Evolutionary conservation across 2,329 filamentous ascomycete species (phyloP).

Genomic region (Cladorrhinum sp.): DNA sequence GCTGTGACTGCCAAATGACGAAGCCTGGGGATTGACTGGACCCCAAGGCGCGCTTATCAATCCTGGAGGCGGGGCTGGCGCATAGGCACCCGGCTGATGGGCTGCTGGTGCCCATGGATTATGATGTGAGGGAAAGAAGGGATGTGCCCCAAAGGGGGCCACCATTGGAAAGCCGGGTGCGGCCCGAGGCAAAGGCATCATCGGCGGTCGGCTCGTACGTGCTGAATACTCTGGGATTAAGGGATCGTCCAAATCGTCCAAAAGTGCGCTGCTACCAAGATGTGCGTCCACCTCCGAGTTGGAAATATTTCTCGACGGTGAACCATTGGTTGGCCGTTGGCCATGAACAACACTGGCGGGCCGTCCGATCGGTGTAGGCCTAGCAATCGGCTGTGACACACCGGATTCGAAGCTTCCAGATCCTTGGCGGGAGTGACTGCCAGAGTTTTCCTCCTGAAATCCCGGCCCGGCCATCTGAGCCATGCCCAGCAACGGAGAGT

Average conservation of each 20-base stretch:
- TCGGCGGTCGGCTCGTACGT: conserved; percentile 12
- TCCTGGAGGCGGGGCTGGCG: conserved; percentile 45
- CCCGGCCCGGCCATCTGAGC: conserved; percentile 38
- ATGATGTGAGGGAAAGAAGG: conserved; percentile 19
- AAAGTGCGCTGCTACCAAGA: conserved; percentile 83
- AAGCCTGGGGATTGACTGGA: conserved; percentile 10
- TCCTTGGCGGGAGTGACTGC: conserved; percentile 70
- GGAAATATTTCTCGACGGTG: conserved; percentile 36
- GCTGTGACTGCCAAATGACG: conserved; percentile 30
- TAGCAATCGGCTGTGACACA: conserved; percentile 69
- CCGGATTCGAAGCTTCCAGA: conserved; percentile 65
- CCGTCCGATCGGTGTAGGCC: conserved; percentile 83
- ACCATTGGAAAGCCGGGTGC: conserved; percentile 40
- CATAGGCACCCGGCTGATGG: conserved; percentile 23
- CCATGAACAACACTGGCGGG: conserved; percentile 69
- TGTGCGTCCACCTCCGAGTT: conserved; percentile 74
- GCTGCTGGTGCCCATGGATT: conserved; percentile 27
- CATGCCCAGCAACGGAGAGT: conserved; percentile 40
- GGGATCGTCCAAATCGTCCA: conserved; percentile 67
- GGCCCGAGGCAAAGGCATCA: conserved; percentile 43
- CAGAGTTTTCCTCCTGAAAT: conserved; percentile 37
- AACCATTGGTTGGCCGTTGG: conserved; percentile 36
- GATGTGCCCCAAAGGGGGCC: conserved; percentile 32
- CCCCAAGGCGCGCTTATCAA: conserved; percentile 33
- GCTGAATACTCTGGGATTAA: conserved; percentile 39